Conservation (phyloP, 2,329 filamentous ascomycete species). For the Diaporthe helianthi region DNA sequence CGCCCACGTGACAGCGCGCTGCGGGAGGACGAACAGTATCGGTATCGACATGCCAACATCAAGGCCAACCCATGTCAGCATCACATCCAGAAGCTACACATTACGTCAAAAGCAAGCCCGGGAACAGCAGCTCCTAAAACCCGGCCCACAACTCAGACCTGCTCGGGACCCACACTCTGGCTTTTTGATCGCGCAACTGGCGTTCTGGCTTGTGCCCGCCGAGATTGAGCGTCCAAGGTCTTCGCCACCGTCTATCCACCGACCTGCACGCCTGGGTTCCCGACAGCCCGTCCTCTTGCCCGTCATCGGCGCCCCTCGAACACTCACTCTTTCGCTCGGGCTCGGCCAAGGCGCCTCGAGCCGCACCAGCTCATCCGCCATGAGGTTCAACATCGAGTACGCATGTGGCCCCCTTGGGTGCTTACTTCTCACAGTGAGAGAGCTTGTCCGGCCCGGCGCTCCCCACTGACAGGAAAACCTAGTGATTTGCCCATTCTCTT, state of each 20-base stretch:
- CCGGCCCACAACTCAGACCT: too few species aligned
- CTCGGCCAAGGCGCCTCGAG: neutral
- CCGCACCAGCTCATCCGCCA: conserved; percentile 39
- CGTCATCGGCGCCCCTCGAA: neutral
- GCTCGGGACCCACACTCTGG: neutral
- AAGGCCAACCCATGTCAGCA: too few species aligned
- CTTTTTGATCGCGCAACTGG: neutral
- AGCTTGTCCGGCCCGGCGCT: neutral
- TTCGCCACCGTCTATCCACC: neutral
- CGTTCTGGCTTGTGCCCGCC: neutral
- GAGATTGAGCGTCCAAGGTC: neutral
- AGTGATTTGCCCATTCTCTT: conserved; percentile 65
- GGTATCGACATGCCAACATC: too few species aligned
- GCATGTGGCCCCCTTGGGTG: conserved; percentile 27
- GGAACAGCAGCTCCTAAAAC: too few species aligned
- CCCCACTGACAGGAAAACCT: conserved; percentile 16
- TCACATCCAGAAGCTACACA: too few species aligned
- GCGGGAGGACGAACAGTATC: too few species aligned
- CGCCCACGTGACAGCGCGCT: too few species aligned
- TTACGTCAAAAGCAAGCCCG: too few species aligned
- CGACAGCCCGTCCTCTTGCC: neutral
- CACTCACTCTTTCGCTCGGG: neutral
- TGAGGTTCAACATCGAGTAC: conserved; percentile 62
- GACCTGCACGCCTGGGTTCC: too few species aligned
- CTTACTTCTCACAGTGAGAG: conserved; percentile 15